Percentiles rank a stretch among this genome's conserved stretches.
phyloP scores from a whole-genome alignment of 441 rosid species.

The Syzygium syzygioides region DNA sequence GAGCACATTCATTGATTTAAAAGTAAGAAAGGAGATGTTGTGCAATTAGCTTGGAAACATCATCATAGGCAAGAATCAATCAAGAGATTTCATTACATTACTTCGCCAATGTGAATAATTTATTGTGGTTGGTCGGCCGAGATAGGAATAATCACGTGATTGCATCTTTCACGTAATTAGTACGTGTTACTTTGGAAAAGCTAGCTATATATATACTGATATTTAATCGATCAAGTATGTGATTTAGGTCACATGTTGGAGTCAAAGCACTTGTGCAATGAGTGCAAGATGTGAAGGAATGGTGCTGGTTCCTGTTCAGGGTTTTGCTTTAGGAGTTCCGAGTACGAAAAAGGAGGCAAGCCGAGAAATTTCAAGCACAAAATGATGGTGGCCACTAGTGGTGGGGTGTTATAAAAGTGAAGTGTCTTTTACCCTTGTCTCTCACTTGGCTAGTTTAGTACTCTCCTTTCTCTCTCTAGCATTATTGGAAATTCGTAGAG shows the following conservation, averaged over 20 bases:
- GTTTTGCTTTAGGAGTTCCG: slow-evolving; percentile 2
- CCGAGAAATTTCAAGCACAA: slow-evolving; percentile 30
- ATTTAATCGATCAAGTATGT: not conserved
- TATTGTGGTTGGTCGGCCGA: not conserved
- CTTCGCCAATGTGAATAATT: not conserved
- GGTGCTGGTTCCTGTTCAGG: slow-evolving; percentile 5
- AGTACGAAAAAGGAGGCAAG: slow-evolving; percentile 16
- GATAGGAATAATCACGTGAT: not conserved
- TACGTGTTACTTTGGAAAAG: not conserved
- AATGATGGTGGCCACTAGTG: slow-evolving; percentile 78
- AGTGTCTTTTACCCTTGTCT: slow-evolving; percentile 18
- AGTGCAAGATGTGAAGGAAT: not conserved
- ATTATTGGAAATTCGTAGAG: not conserved
- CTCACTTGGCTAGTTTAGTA: not conserved
- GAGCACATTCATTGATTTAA: not conserved
- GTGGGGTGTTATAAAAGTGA: slow-evolving; percentile 30
- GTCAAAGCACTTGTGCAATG: not conserved
- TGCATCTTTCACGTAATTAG: not conserved
- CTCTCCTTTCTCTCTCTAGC: not conserved
- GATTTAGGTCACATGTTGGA: not conserved
- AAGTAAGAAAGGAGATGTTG: not conserved
- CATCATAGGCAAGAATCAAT: not conserved
- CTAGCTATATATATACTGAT: not conserved
- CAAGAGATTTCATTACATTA: not conserved
- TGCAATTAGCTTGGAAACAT: not conserved